phyloP scores from a whole-genome alignment of 805 yeast genomes.

The Candida boleticola region DNA sequence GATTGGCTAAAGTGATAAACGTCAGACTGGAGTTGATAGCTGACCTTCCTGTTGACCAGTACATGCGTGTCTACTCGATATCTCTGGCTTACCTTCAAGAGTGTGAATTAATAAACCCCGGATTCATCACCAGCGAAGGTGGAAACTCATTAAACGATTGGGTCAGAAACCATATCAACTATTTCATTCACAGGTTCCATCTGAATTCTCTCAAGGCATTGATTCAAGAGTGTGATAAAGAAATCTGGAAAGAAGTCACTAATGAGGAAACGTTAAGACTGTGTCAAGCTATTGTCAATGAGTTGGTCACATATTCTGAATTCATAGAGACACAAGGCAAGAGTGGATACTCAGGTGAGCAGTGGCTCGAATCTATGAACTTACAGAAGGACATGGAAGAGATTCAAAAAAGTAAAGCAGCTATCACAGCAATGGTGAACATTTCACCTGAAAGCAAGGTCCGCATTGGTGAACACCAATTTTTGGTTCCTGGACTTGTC shows the following conservation, averaged over 20 bases:
- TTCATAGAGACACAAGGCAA: constrained; percentile 18
- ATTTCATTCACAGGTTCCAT: constrained; percentile 57
- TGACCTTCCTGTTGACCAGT: constrained; percentile 53
- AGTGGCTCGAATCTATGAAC: constrained; percentile 27
- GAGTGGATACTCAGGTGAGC: constrained; percentile 22
- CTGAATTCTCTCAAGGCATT: constrained; percentile 47
- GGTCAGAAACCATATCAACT: constrained; percentile 62
- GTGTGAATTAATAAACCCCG: constrained; percentile 77
- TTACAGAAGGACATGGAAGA: constrained; percentile 10
- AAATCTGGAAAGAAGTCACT: constrained; percentile 78
- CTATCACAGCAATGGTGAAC: not conserved
- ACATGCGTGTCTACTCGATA: constrained; percentile 63
- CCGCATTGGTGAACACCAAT: constrained; percentile 19
- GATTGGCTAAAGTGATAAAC: constrained; percentile 74
- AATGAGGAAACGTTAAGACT: constrained; percentile 37
- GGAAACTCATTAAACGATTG: constrained; percentile 57
- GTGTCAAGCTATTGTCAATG: constrained; percentile 24
- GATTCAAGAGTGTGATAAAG: constrained; percentile 55
- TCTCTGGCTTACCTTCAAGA: constrained; percentile 72
- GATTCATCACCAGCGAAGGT: constrained; percentile 54
- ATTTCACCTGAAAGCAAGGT: constrained; percentile 6
- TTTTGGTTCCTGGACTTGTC: constrained; percentile 29
- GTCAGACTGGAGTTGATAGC: constrained; percentile 75
- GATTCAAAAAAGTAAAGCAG: not conserved
- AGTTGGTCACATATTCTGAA: constrained; percentile 23